Evolutionary conservation across 1,139 yeast genomes (phyloP).

Genomic region (Debaryomyces robertsiae): DNA sequence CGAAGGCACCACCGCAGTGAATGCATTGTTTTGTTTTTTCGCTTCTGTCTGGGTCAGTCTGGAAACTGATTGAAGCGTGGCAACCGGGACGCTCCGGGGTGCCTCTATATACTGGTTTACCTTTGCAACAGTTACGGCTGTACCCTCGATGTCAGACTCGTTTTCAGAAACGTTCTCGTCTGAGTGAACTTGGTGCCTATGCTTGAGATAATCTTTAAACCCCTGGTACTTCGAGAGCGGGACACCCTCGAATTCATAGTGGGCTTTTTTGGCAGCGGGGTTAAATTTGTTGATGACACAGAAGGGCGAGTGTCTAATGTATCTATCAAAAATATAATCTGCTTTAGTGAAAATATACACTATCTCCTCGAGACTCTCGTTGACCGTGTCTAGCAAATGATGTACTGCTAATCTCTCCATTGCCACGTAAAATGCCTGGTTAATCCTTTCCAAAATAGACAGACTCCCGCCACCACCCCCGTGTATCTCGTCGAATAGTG

Average conservation of each 20-base stretch:
- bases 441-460: background rate
- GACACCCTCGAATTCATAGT: slow-evolving; percentile 19
- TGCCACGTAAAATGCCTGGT: background rate
- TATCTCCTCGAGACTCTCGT: slow-evolving; percentile 2
- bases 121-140: background rate
- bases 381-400: background rate
- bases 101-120: background rate
- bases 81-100: background rate
- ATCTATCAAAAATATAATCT: slow-evolving; percentile 26
- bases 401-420: slow-evolving; percentile 1
- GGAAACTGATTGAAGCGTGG: background rate
- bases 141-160: background rate
- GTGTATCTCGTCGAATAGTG: background rate
- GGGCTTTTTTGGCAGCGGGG: slow-evolving; percentile 6
- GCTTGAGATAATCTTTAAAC: slow-evolving; percentile 18
- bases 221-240: slow-evolving; percentile 20
- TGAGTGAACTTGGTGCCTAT: slow-evolving; percentile 1
- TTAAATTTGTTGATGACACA: slow-evolving; percentile 19
- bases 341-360: slow-evolving; percentile 12
- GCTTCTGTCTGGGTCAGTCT: slow-evolving; percentile 7
- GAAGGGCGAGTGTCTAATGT: slow-evolving; percentile 23
- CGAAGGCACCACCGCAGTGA: slow-evolving; percentile 1
- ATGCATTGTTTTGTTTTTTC: background rate
- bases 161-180: slow-evolving; percentile 1
- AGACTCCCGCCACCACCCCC: background rate